These are phyloP conservation scores for Orbilia oligospora DNA, from an alignment of 2,329 filamentous ascomycete genomes.

Conservation along the genomic window DNA sequence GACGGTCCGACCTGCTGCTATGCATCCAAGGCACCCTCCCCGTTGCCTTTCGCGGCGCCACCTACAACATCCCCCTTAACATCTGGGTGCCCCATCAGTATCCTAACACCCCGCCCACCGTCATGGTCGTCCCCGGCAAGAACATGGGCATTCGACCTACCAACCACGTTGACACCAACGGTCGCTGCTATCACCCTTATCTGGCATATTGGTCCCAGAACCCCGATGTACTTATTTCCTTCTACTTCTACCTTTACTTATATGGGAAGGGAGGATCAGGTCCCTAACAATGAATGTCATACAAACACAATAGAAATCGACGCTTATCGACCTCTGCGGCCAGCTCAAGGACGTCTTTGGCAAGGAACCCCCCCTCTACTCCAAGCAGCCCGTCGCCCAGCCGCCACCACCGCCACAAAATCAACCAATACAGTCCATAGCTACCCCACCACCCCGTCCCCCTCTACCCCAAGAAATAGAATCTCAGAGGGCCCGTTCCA, in stretches of 20 bases:
- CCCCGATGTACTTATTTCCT: constrained; percentile 78
- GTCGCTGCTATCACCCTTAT: constrained; percentile 95
- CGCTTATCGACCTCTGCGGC: constrained; percentile 83
- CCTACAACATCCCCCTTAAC: constrained; percentile 90
- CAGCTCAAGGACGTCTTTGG: constrained; percentile 90
- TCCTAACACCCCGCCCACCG: constrained; percentile 85
- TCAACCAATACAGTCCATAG: constrained; percentile 61
- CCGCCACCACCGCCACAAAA: constrained; percentile 21
- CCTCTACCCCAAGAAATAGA: constrained; percentile 78
- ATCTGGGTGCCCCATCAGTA: constrained; percentile 95
- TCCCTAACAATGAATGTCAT: too few species aligned
- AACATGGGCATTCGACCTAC: constrained; percentile 92
- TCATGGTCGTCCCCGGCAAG: constrained; percentile 88
- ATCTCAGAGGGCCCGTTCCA: constrained; percentile 64
- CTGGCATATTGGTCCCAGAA: constrained; percentile 89
- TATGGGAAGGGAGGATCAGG: too few species aligned
- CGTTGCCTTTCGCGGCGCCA: constrained; percentile 88
- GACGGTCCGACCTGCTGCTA: constrained; percentile 85
- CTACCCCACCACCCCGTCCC: constrained; percentile 76
- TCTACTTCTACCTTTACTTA: too few species aligned
- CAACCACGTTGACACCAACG: constrained; percentile 94
- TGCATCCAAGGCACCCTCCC: constrained; percentile 89
- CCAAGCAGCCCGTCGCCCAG: constrained; percentile 73
- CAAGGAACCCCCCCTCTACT: constrained; percentile 92
- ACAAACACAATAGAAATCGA: constrained; percentile 76